A percentile compares a stretch with the other conserved stretches of the same genome.
These are phyloP conservation scores for Candida nemodendra DNA, from an alignment of 805 yeast species.

Conservation along the genomic window DNA sequence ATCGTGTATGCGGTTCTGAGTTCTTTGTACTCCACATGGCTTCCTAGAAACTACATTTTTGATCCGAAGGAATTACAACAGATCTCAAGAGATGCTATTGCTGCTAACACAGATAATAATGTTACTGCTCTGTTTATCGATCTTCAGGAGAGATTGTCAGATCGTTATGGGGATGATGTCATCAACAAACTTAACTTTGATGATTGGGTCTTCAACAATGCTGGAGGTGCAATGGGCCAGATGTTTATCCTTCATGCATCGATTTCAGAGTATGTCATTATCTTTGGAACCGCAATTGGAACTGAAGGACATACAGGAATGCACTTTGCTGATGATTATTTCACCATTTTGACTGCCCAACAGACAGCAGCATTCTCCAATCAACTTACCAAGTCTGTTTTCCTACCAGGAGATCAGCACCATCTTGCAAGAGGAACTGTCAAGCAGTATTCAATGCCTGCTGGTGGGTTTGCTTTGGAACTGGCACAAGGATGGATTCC, in stretches of 20 bases:
- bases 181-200: conserved; percentile 71
- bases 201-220: conserved; percentile 96
- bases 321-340: conserved; percentile 97
- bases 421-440: conserved; percentile 69
- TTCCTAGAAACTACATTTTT: conserved; percentile 70
- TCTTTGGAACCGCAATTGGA: conserved; percentile 91
- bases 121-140: conserved; percentile 63
- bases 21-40: conserved; percentile 54
- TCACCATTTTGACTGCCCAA: conserved; percentile 81
- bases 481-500: conserved; percentile 99
- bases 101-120: conserved; percentile 53
- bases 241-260: conserved; percentile 97
- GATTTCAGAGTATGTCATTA: conserved; percentile 84
- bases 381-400: conserved; percentile 64
- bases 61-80: conserved; percentile 60
- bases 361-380: conserved; percentile 72
- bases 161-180: conserved; percentile 61
- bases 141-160: conserved; percentile 56
- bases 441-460: conserved; percentile 85
- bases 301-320: conserved; percentile 96
- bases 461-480: conserved; percentile 84
- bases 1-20: conserved; percentile 36
- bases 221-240: conserved; percentile 98
- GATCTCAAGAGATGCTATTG: conserved; percentile 55
- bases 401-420: conserved; percentile 84